Conservation (phyloP, 2,329 filamentous ascomycete species). For the Phyllosticta ampelicida region DNA sequence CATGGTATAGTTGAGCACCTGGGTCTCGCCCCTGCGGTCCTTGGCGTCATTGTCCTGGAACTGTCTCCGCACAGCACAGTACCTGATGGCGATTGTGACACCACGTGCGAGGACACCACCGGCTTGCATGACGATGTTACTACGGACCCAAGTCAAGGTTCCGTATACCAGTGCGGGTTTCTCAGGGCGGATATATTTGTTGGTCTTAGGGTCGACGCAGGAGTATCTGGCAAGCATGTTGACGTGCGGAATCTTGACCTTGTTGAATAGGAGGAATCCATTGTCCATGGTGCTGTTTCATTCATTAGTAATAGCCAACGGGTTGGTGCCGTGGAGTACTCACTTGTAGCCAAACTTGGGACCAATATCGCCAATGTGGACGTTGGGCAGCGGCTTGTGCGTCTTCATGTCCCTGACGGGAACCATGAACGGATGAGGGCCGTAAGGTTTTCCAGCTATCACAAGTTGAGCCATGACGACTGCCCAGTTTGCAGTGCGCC, state of each 20-base stretch:
- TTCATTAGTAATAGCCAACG: conserved; percentile 1
- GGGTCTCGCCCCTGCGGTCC: conserved; percentile 51
- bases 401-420: conserved; percentile 62
- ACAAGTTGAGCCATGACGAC: conserved; percentile 70
- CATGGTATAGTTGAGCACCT: conserved; percentile 73
- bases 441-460: conserved; percentile 55
- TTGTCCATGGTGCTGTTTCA: conserved; percentile 60
- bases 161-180: conserved; percentile 61
- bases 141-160: conserved; percentile 65
- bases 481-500: conserved; percentile 64
- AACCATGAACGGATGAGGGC: conserved; percentile 69
- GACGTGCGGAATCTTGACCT: conserved; percentile 62
- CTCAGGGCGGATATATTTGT: conserved; percentile 56
- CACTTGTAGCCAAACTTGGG: conserved; percentile 67
- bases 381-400: conserved; percentile 55
- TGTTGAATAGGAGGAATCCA: conserved; percentile 66
- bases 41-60: conserved; percentile 65
- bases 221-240: conserved; percentile 67
- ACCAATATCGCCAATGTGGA: conserved; percentile 70
- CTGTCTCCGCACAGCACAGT: conserved; percentile 63
- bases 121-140: conserved; percentile 62
- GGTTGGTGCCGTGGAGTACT: conserved; percentile 16
- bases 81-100: conserved; percentile 67
- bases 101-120: conserved; percentile 61
- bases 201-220: conserved; percentile 54